Evolutionary conservation across 352 stramenopile species (phyloP), one percentile per base, ranked within the genome.

Genomic region (Globisporangium lucens): DNA sequence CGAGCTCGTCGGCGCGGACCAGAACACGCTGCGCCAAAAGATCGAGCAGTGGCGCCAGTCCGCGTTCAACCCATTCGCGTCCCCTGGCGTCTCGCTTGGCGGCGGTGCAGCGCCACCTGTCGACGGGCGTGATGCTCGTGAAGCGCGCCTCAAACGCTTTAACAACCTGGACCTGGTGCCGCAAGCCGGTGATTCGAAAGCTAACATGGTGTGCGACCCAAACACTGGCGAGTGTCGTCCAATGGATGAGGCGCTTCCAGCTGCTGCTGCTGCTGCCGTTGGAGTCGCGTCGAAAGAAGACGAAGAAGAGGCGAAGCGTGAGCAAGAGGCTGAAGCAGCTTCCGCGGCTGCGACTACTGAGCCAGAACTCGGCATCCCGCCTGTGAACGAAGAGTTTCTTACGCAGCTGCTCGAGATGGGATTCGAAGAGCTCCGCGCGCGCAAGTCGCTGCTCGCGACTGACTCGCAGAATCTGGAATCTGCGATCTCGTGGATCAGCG

Each of bases 11-110:
- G 91, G 91, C 27, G 89, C 91, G 2, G 89, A 97, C 66, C 84
- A 87, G 49, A 93, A 94, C 59, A 70, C 82, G 61, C 71, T 97
- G 41, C 84, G 86, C 3, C 73, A 85, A 57, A 97, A 96, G 80
- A 95, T 97, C 63, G 87, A 95, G 70, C 85, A 93, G 70, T 94
- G 84, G 84, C 83, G 85, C 12, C 85, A 93, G 63, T 93, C 87
- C 59, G 87, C 84, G 7, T 92, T 93, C 69, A 95, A 95, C 75
- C 87, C 87, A 3, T 95, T 95, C 43, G 87, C 87, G 6, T 95
- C 87, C 2, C 65, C 83, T 5, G 87, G 87, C 13, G 64, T 94
- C 30, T 81, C 87, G 36, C 76, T 94, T 13, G 83, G 84, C 4
- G 78, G 80, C 36, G 67, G 68, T 2, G 60, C 47, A 4, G 70